Base-by-base conservation (phyloP, 768 basidiomycete species). In the Lyophyllum shimeji region DNA sequence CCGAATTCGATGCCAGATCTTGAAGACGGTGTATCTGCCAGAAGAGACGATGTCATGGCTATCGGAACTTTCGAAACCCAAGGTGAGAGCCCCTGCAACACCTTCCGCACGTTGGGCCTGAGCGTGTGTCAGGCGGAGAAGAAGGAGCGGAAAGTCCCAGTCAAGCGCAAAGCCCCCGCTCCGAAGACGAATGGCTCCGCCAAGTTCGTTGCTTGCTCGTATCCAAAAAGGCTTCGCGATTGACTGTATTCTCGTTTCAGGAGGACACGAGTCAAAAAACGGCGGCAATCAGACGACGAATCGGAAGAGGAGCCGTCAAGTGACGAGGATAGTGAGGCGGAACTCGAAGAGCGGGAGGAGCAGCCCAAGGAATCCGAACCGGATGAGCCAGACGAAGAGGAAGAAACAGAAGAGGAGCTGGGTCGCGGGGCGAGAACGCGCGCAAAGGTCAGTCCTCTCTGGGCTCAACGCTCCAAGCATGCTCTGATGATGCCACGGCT, bases 11-110 rank as follows among this genome's bases (percentile, higher is more conserved):
- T 12, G 4, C 31, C 6, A 93, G 91, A 84, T 89, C 52, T 49
- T 84, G 50, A 85, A 85, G 64, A 87, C 82, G 0, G 73, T 81
- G 3, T 94, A 89, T 65, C 71, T 95, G 27, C 80, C 88, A 17
- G 82, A 83, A 43, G 79, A 84, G 46, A 80, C 82, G 12, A 57
- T 79, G 18, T 59, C 69, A 17, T 87, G 87, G 85, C 67, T 93
- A 6, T 74, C 70, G 34, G 83, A 84, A 49, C 68, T 75, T 53
- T 71, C 73, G 25, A 75, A 74, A 37, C 67, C 73, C 13, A 80
- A 75, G 66, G 69, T 75, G 40, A 44, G 11, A 33, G n/a, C 15
- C 15, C 6, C 11, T 25, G 65, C 1, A 60, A 54, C 8, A 52
- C 53, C 29, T 59, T 61, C 20, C 52, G 54, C 7, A 46, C 27